phyloP scores from a whole-genome alignment of 2,329 filamentous ascomycete species.

The Harringtonia aguacate region DNA sequence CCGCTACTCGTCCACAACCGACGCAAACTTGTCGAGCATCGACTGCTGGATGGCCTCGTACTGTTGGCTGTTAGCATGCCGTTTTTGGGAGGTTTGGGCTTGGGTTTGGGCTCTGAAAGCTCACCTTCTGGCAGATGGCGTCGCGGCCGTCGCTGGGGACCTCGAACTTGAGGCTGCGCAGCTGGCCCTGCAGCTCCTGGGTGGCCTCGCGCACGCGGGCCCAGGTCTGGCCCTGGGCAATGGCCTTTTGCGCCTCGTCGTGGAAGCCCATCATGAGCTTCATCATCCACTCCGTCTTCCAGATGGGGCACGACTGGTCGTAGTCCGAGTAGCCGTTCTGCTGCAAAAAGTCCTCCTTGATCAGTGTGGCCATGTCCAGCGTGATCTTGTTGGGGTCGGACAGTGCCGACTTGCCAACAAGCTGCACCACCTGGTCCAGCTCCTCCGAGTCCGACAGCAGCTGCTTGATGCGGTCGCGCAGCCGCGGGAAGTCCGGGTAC shows the following conservation, averaged over 20 bases:
- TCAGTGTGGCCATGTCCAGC: slow-evolving; percentile 75
- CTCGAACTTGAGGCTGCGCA: slow-evolving; percentile 96
- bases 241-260: slow-evolving; percentile 92
- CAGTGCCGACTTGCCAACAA: slow-evolving; percentile 93
- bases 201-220: slow-evolving; percentile 87
- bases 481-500: slow-evolving; percentile 84
- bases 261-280: slow-evolving; percentile 98
- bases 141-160: slow-evolving; percentile 78
- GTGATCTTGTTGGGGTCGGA: slow-evolving; percentile 98
- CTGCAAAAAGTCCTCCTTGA: slow-evolving; percentile 98
- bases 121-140: slow-evolving; percentile 72
- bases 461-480: slow-evolving; percentile 88
- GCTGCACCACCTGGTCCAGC: slow-evolving; percentile 94
- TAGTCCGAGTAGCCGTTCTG: slow-evolving; percentile 99
- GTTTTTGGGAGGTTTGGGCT: too few relatives aligned
- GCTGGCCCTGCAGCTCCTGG: slow-evolving; percentile 68
- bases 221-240: slow-evolving; percentile 87
- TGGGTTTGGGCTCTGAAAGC: too few relatives aligned
- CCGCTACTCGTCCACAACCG: slow-evolving; percentile 77
- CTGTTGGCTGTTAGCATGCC: slow-evolving; percentile 41
- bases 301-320: slow-evolving; percentile 97
- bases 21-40: slow-evolving; percentile 96
- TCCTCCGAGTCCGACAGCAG: slow-evolving; percentile 92
- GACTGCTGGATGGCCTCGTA: slow-evolving; percentile 86
- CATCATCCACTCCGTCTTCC: slow-evolving; percentile 99